Evolutionary conservation across 176 grass and related monocot genomes (phyloP).

Genomic region (Avena atlantica): DNA sequence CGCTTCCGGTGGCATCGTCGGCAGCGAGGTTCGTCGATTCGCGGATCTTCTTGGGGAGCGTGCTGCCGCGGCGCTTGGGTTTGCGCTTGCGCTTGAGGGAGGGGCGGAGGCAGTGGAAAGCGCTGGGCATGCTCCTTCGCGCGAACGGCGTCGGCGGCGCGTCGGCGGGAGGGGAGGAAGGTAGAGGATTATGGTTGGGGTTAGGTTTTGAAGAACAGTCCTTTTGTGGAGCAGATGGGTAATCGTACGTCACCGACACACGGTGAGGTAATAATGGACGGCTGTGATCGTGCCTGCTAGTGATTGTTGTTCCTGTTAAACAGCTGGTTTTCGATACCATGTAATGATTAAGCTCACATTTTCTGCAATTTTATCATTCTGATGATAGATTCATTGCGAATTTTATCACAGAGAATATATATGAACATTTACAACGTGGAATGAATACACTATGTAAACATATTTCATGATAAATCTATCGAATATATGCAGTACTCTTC

Average conservation of each 20-base stretch:
- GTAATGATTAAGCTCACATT: no score
- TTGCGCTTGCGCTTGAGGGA: slow-evolving; percentile 34
- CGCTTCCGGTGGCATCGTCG: slow-evolving; percentile 6
- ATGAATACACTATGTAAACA: no score
- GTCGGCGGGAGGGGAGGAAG: not conserved
- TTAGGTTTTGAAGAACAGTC: not conserved
- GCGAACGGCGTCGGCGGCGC: slow-evolving; percentile 30
- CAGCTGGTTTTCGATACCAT: not conserved
- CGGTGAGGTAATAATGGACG: not conserved
- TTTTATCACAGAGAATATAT: no score
- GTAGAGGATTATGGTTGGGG: not conserved
- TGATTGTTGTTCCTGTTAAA: not conserved
- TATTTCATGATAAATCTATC: no score
- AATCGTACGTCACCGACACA: not conserved
- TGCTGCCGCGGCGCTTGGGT: slow-evolving; percentile 28
- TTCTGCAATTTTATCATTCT: no score
- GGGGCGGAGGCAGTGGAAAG: slow-evolving; percentile 52
- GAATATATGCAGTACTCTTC: no score
- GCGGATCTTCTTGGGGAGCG: slow-evolving; percentile 11
- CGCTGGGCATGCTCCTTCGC: slow-evolving; percentile 42
- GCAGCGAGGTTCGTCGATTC: slow-evolving; percentile 29
- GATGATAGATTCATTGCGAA: no score
- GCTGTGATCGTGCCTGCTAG: not conserved
- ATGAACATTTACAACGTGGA: no score
- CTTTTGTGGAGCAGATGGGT: not conserved